Conservation (phyloP, 805 yeast genomes). For the Clavispora fructus region DNA sequence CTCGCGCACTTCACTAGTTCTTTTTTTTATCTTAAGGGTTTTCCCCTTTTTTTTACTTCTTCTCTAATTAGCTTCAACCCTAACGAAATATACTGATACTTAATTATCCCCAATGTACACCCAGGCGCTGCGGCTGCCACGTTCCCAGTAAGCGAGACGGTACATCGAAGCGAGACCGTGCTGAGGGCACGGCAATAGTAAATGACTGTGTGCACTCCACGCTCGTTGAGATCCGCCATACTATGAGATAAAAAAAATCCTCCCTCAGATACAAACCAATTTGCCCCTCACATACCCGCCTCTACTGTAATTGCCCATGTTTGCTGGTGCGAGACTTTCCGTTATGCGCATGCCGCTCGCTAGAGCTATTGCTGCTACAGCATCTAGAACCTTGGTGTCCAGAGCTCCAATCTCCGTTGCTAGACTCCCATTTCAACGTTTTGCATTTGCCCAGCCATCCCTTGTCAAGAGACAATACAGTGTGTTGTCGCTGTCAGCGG, state of each 20-base stretch:
- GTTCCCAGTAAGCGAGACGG: not conserved
- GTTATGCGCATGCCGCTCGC: not conserved
- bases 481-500: conserved; percentile 35
- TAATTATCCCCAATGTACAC: not conserved
- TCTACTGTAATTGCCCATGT: conserved; percentile 5
- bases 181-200: not conserved
- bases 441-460: not conserved
- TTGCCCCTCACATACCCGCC: not conserved
- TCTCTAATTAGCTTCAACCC: conserved; percentile 5
- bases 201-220: not conserved
- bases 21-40: not conserved
- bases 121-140: not conserved
- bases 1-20: not conserved
- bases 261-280: not conserved
- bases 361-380: not conserved
- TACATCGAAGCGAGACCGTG: not conserved
- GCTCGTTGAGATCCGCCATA: not conserved
- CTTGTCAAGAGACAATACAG: conserved; percentile 20
- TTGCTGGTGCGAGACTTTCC: conserved; percentile 1
- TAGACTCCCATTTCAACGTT: not conserved
- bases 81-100: conserved; percentile 1
- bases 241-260: conserved; percentile 4
- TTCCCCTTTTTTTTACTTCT: not conserved
- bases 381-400: not conserved
- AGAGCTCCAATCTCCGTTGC: not conserved